Evolutionary conservation across 1,284 basidiomycete species (phyloP).

Genomic region (Ganoderma resinaceum): DNA sequence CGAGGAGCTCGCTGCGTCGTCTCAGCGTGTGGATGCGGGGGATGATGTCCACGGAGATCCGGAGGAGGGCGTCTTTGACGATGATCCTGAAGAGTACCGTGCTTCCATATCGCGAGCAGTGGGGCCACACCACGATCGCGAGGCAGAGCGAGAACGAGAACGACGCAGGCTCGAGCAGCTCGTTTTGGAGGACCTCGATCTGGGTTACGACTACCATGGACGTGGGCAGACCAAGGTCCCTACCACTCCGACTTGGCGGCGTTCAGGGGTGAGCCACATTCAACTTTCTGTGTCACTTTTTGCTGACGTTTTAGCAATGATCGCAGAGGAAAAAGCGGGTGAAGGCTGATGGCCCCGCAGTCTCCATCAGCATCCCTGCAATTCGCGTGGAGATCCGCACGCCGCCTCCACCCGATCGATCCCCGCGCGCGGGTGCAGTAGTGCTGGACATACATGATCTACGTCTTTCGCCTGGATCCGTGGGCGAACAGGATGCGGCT

Average conservation of each 20-base stretch:
- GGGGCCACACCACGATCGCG: constrained; percentile 30
- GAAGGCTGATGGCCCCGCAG: constrained; percentile 26
- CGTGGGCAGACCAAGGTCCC: constrained; percentile 11
- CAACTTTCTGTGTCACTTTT: neutral
- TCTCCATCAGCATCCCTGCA: constrained; percentile 53
- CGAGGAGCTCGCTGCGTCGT: constrained; percentile 39
- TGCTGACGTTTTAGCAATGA: neutral
- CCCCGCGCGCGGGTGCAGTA: constrained; percentile 68
- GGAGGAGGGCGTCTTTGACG: constrained; percentile 31
- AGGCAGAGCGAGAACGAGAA: constrained; percentile 47
- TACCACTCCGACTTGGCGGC: constrained; percentile 6
- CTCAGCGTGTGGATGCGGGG: constrained; percentile 24
- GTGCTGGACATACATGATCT: constrained; percentile 70
- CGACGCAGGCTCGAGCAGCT: constrained; percentile 53
- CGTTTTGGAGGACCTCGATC: constrained; percentile 62
- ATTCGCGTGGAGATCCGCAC: constrained; percentile 68
- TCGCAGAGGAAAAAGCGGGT: constrained; percentile 17
- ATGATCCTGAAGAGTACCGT: constrained; percentile 38
- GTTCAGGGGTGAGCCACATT: constrained; percentile 31
- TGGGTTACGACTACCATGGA: constrained; percentile 55
- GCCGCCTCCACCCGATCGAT: constrained; percentile 50
- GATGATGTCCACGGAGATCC: constrained; percentile 28
- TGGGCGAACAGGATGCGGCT: constrained; percentile 29
- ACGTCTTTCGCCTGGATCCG: constrained; percentile 45
- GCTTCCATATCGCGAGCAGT: constrained; percentile 44